phyloP scores from a whole-genome alignment of 495 filamentous ascomycete species.

The Penicillium egyptiacum region DNA sequence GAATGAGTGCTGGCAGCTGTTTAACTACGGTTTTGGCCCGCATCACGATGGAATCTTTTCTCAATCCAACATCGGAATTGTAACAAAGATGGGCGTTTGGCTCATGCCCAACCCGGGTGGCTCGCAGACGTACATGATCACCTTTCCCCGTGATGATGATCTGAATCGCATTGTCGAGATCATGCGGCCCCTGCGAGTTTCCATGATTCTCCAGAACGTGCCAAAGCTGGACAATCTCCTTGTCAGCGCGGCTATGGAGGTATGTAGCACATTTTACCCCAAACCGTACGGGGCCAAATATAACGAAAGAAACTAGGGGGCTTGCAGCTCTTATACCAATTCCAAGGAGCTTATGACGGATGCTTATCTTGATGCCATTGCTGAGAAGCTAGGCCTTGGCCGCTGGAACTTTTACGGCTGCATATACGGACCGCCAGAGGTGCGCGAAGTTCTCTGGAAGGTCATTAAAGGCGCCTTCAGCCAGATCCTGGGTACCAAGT shows the following conservation, averaged over 20 bases:
- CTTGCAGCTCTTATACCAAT: too few species aligned
- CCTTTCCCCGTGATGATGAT: conserved; percentile 51
- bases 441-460: conserved; percentile 43
- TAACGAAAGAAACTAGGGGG: too few species aligned
- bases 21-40: conserved; percentile 57
- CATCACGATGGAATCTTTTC: conserved; percentile 58
- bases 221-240: conserved; percentile 49
- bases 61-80: conserved; percentile 58
- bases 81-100: conserved; percentile 60
- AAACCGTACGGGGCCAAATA: conserved; percentile 7
- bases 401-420: conserved; percentile 58
- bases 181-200: conserved; percentile 39
- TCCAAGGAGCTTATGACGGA: too few species aligned
- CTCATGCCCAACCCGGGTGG: conserved; percentile 52
- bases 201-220: conserved; percentile 51
- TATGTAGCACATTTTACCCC: conserved; percentile 43
- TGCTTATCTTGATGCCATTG: too few species aligned
- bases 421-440: conserved; percentile 45
- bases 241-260: conserved; percentile 47
- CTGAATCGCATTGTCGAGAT: conserved; percentile 51
- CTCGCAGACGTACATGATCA: conserved; percentile 54
- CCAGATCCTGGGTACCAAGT: conserved; percentile 42
- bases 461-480: conserved; percentile 48
- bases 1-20: conserved; percentile 42
- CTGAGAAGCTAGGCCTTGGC: conserved; percentile 21